phyloP scores from a whole-genome alignment of 2,329 filamentous ascomycete genomes.

The Kalaharituber pfeilii region DNA sequence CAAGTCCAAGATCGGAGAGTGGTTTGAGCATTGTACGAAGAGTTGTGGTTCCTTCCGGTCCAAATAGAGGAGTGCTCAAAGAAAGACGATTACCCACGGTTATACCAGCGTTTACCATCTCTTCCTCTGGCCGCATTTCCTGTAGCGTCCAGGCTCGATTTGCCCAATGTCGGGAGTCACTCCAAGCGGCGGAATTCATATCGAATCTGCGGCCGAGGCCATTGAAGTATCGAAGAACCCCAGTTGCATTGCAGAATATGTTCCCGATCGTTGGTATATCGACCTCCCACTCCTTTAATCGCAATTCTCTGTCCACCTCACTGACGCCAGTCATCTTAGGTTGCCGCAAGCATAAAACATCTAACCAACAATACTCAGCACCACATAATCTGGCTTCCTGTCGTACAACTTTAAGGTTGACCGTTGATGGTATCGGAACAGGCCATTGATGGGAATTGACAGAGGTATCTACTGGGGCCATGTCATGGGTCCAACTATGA shows the following conservation, averaged over 20 bases:
- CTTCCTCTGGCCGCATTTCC: background rate
- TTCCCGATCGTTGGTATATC: slow-evolving; percentile 4
- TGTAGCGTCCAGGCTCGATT: slow-evolving; percentile 5
- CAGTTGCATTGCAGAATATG: background rate
- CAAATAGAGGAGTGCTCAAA: background rate
- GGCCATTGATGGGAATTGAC: background rate
- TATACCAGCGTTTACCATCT: background rate
- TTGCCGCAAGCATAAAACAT: slow-evolving; percentile 1
- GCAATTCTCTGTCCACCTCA: background rate
- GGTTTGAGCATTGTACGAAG: background rate
- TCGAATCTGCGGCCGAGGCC: slow-evolving; percentile 1
- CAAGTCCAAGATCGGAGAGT: background rate
- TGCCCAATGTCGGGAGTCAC: background rate
- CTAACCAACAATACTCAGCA: slow-evolving; percentile 2
- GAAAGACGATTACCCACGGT: background rate
- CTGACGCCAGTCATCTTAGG: background rate
- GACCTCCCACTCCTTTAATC: slow-evolving; percentile 2
- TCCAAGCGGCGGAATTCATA: background rate
- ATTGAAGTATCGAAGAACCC: slow-evolving; percentile 2
- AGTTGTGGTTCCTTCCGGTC: background rate
- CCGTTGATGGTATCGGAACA: background rate
- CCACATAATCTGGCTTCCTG: background rate
- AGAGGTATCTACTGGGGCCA: background rate
- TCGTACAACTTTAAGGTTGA: background rate
- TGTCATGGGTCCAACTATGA: background rate